These are phyloP conservation scores for Yamadazyma diospyri DNA, from an alignment of 1,139 yeast species.

Conservation along the genomic window DNA sequence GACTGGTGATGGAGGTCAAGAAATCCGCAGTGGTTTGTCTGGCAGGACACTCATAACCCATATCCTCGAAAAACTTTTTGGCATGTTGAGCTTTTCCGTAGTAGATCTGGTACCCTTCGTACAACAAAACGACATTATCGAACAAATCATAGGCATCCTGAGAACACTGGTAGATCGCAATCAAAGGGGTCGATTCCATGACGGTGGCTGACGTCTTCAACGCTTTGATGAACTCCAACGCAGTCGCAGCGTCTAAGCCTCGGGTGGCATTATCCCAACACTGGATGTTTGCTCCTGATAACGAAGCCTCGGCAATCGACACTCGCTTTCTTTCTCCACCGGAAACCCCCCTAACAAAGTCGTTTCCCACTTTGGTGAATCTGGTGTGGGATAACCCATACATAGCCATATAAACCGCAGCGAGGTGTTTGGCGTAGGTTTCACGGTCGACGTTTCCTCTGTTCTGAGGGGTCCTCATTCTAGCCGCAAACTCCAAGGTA, in stretches of 20 bases:
- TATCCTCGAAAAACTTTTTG: constrained; percentile 37
- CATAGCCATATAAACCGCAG: constrained; percentile 42
- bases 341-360: constrained; percentile 38
- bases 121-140: constrained; percentile 69
- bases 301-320: constrained; percentile 42
- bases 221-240: constrained; percentile 62
- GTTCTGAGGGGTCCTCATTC: constrained; percentile 39
- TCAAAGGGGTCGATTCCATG: constrained; percentile 53
- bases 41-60: constrained; percentile 60
- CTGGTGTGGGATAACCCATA: constrained; percentile 38
- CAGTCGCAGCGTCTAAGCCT: constrained; percentile 73
- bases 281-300: constrained; percentile 43
- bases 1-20: constrained; percentile 57
- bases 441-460: constrained; percentile 40
- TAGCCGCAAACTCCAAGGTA: constrained; percentile 45
- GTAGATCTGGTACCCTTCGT: constrained; percentile 76
- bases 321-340: constrained; percentile 49
- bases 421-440: constrained; percentile 40
- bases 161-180: constrained; percentile 66
- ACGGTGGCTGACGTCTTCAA: constrained; percentile 58
- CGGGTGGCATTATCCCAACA: constrained; percentile 82
- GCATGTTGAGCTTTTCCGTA: constrained; percentile 58
- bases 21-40: constrained; percentile 85
- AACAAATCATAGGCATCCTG: constrained; percentile 62
- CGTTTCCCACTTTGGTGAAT: constrained; percentile 36